These are phyloP conservation scores for Paraconiothyrium sp. DNA, from an alignment of 2,329 filamentous ascomycete species.

Conservation along the genomic window DNA sequence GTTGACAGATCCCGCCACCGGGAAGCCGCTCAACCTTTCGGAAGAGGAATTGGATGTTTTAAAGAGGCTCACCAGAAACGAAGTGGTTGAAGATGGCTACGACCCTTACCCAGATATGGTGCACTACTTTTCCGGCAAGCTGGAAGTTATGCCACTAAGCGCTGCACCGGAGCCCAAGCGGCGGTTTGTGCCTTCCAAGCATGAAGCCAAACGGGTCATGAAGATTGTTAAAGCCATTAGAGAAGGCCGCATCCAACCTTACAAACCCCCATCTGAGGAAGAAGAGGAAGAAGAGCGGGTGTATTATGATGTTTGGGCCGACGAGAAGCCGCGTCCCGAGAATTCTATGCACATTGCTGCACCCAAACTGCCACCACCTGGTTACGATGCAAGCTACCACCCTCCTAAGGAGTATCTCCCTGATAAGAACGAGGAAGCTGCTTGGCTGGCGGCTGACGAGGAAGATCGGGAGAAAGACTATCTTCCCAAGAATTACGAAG, in stretches of 20 bases:
- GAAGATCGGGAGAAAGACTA: slow-evolving; percentile 93
- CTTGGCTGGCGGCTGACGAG: slow-evolving; percentile 85
- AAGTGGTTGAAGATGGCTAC: slow-evolving; percentile 86
- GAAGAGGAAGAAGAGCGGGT: slow-evolving; percentile 77
- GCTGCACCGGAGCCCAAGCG: slow-evolving; percentile 95
- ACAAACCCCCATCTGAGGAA: slow-evolving; percentile 78
- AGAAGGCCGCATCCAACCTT: slow-evolving; percentile 92
- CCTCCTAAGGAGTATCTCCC: slow-evolving; percentile 94
- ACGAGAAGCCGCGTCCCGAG: slow-evolving; percentile 82
- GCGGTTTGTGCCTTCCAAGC: slow-evolving; percentile 94
- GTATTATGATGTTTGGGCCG: slow-evolving; percentile 92
- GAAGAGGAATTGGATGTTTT: slow-evolving; percentile 89
- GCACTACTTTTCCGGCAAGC: slow-evolving; percentile 90
- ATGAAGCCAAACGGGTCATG: slow-evolving; percentile 95
- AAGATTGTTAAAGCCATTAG: slow-evolving; percentile 96
- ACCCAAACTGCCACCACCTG: slow-evolving; percentile 90
- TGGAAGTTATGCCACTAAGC: slow-evolving; percentile 94
- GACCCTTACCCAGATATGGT: slow-evolving; percentile 93
- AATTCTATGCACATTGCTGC: slow-evolving; percentile 95
- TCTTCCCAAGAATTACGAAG: slow-evolving; percentile 81
- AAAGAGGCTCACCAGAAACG: slow-evolving; percentile 86
- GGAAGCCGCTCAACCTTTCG: slow-evolving; percentile 88
- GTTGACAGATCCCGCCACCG: slow-evolving; percentile 90
- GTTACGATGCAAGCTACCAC: slow-evolving; percentile 96
- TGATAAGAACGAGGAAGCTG: slow-evolving; percentile 80